These are phyloP conservation scores for Ampelomyces quisqualis DNA, from an alignment of 2,329 filamentous ascomycete species.

Conservation along the genomic window DNA sequence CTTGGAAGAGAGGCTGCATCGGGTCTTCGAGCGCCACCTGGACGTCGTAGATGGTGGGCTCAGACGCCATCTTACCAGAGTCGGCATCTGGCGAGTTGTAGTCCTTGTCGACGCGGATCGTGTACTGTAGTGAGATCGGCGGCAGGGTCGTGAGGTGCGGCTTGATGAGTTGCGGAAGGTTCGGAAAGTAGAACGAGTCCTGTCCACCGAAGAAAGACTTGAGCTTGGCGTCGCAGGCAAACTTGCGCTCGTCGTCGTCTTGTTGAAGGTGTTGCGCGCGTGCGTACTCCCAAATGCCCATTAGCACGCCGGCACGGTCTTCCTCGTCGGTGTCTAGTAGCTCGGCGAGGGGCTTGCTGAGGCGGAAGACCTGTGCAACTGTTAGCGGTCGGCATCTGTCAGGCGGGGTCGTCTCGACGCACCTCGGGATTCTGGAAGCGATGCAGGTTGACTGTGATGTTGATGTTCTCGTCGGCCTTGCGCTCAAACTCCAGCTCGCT, in stretches of 20 bases:
- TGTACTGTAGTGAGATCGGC: slow-evolving; percentile 83
- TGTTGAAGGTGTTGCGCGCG: slow-evolving; percentile 82
- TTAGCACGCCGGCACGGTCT: slow-evolving; percentile 81
- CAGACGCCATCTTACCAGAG: slow-evolving; percentile 63
- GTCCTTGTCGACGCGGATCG: slow-evolving; percentile 78
- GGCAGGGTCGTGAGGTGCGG: slow-evolving; percentile 76
- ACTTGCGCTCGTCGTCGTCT: slow-evolving; percentile 90
- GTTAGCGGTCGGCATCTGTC: neutral
- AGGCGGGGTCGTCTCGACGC: neutral
- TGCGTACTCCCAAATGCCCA: slow-evolving; percentile 95
- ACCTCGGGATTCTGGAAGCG: slow-evolving; percentile 81
- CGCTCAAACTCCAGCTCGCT: slow-evolving; percentile 91
- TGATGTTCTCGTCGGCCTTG: slow-evolving; percentile 87
- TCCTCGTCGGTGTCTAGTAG: slow-evolving; percentile 85
- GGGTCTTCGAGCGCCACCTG: slow-evolving; percentile 83
- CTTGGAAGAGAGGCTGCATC: slow-evolving; percentile 64
- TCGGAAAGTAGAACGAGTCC: slow-evolving; percentile 81
- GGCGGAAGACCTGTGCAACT: slow-evolving; percentile 57
- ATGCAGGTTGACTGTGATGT: slow-evolving; percentile 83
- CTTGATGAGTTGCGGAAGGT: slow-evolving; percentile 76
- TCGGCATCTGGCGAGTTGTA: slow-evolving; percentile 63
- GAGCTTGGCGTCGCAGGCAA: slow-evolving; percentile 83
- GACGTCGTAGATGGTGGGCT: slow-evolving; percentile 86
- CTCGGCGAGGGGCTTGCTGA: slow-evolving; percentile 77
- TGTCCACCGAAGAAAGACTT: slow-evolving; percentile 70